Conservation (phyloP, 2,329 filamentous ascomycete genomes). For the Didymella segeticola region DNA sequence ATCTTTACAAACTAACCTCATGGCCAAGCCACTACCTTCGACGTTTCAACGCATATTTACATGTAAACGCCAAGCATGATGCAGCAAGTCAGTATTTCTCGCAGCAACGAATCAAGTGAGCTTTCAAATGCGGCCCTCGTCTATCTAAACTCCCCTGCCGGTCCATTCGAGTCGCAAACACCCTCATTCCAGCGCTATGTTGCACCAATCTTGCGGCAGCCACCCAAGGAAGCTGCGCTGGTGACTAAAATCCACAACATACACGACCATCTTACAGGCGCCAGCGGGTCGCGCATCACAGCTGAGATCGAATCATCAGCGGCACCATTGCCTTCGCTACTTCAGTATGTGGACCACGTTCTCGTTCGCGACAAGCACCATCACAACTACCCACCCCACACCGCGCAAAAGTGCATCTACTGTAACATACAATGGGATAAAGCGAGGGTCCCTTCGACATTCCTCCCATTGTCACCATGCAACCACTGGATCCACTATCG, state of each 20-base stretch:
- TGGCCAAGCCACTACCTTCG: neutral
- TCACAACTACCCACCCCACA: constrained; percentile 18
- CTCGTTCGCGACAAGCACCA: constrained; percentile 15
- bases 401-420: constrained; percentile 7
- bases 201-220: too few species aligned
- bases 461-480: constrained; percentile 30
- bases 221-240: neutral
- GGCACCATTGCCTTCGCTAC: constrained; percentile 22
- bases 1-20: too few species aligned
- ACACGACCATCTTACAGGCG: too few species aligned
- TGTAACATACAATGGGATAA: constrained; percentile 21
- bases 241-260: neutral
- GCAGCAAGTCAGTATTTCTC: neutral
- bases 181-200: neutral
- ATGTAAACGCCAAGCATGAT: neutral
- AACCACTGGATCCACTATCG: constrained; percentile 37
- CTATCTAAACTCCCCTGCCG: neutral
- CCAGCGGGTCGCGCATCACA: neutral
- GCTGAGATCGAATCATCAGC: neutral
- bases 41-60: neutral
- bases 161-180: neutral
- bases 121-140: neutral
- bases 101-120: too few species aligned
- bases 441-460: constrained; percentile 12
- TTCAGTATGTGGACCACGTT: constrained; percentile 32